A percentile compares a stretch with the other conserved stretches of the same genome.
These are phyloP conservation scores for Syzygium oleosum DNA, from an alignment of 345 rosid genomes.

Conservation along the genomic window DNA sequence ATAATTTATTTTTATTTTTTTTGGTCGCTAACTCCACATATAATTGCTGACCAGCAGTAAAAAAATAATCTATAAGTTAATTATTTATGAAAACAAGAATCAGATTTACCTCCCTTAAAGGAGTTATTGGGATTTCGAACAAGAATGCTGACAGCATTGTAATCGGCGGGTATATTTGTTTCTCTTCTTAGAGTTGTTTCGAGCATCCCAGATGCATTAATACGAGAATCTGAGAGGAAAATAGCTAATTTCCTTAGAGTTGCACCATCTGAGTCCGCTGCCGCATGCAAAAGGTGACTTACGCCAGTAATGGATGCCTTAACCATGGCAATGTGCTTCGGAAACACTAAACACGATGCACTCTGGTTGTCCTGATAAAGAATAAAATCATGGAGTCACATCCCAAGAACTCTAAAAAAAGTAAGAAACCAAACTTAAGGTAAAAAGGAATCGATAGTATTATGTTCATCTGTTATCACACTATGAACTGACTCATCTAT, in stretches of 20 bases:
- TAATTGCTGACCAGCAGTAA: not conserved
- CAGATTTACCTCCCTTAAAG: constrained; percentile 39
- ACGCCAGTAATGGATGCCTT: constrained; percentile 86
- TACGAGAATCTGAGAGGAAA: constrained; percentile 43
- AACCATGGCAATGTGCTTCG: constrained; percentile 48
- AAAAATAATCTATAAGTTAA: not conserved
- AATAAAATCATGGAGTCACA: not conserved
- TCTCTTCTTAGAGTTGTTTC: constrained; percentile 76
- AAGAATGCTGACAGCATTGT: constrained; percentile 72
- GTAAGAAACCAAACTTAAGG: not conserved
- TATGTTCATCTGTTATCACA: not conserved
- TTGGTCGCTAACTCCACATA: not conserved
- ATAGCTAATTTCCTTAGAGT: constrained; percentile 63
- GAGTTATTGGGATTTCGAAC: constrained; percentile 52
- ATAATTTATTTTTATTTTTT: no score
- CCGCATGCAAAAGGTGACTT: constrained; percentile 58
- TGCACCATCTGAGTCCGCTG: constrained; percentile 54
- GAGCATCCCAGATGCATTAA: constrained; percentile 48
- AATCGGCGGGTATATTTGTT: constrained; percentile 53
- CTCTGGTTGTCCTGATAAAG: constrained; percentile 20
- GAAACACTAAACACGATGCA: constrained; percentile 10
- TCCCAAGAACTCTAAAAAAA: not conserved
- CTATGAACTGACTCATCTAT: not conserved
- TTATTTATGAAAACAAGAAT: not conserved
- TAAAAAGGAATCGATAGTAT: not conserved